Conservation (phyloP, 2,329 filamentous ascomycete species). For the Phialophora macrospora region DNA sequence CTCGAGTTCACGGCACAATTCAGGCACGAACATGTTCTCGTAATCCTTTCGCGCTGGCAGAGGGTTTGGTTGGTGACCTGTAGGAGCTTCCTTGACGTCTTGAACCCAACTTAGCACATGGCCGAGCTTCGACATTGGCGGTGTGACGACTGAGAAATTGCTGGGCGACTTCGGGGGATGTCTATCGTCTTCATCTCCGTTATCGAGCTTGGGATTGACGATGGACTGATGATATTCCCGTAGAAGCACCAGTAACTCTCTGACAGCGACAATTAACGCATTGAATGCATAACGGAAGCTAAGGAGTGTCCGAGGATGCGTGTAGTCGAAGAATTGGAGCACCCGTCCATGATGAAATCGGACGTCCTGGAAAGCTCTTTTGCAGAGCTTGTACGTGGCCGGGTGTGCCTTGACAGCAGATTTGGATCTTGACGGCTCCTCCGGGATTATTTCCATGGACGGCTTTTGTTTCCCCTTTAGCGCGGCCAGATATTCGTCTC, state of each 20-base stretch:
- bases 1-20: constrained; percentile 26
- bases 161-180: not conserved
- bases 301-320: constrained; percentile 1
- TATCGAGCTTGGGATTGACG: not conserved
- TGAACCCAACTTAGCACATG: not conserved
- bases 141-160: not conserved
- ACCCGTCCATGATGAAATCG: constrained; percentile 8
- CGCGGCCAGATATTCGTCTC: not conserved
- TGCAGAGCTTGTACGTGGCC: constrained; percentile 8
- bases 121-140: not conserved
- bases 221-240: constrained; percentile 11
- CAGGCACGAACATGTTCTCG: constrained; percentile 28
- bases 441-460: not conserved
- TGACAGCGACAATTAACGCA: constrained; percentile 19
- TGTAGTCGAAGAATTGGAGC: constrained; percentile 11
- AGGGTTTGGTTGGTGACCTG: not conserved
- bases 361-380: constrained; percentile 17
- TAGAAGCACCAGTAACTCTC: constrained; percentile 21
- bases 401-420: not conserved
- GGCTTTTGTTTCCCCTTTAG: not conserved
- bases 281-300: constrained; percentile 22
- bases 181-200: not conserved
- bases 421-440: not conserved
- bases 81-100: not conserved
- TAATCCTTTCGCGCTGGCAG: constrained; percentile 23